Percentiles rank a stretch among this genome's conserved stretches.
Evolutionary conservation across 306 rosid genomes (phyloP).

Genomic region (Pyrus bretschneideri): DNA sequence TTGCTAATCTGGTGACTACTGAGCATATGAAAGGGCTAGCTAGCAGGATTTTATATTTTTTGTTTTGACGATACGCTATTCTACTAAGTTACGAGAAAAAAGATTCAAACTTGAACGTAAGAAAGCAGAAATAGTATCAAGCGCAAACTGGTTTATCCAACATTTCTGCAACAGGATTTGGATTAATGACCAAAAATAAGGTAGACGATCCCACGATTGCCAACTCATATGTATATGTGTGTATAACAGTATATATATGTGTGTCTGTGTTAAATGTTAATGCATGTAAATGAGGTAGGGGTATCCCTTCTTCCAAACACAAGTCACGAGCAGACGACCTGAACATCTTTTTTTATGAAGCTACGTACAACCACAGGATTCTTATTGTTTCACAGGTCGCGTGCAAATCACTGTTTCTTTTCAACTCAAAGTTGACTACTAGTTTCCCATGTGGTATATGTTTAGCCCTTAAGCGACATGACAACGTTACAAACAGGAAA

Average conservation of each 20-base stretch:
- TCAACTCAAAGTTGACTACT: conserved; percentile 18
- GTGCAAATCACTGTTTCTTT: background rate
- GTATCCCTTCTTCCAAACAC: background rate
- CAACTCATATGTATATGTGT: no score
- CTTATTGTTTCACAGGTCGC: conserved; percentile 4
- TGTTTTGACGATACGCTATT: no score
- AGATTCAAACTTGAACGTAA: no score
- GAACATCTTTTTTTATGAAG: conserved; percentile 1
- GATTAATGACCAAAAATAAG: no score
- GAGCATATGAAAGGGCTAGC: background rate
- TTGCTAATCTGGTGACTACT: background rate
- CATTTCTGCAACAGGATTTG: no score
- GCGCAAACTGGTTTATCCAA: no score
- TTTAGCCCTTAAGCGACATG: background rate
- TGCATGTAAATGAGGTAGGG: no score
- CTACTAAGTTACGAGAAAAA: no score
- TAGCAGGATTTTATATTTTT: background rate
- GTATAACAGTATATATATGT: no score
- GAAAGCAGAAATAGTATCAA: no score
- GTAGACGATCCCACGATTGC: no score
- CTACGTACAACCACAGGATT: conserved; percentile 25
- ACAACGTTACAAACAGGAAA: background rate
- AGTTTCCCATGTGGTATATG: background rate
- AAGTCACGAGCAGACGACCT: conserved; percentile 28
- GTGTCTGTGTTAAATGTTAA: no score